phyloP scores from a whole-genome alignment of 1,284 basidiomycete genomes.

The Sanghuangporus baumii region DNA sequence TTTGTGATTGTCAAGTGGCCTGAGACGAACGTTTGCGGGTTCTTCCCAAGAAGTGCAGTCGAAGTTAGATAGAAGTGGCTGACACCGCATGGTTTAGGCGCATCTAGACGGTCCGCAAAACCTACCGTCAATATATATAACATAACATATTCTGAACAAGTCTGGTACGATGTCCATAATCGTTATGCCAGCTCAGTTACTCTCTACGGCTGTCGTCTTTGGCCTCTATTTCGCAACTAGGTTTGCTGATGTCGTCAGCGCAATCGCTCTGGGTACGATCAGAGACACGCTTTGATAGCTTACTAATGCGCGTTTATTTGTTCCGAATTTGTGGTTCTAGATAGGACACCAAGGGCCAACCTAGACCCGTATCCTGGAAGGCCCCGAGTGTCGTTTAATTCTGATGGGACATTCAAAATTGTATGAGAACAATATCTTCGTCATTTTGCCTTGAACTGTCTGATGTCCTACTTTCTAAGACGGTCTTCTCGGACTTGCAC shows the following conservation, averaged over 20 bases:
- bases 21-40: background rate
- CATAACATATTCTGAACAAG: background rate
- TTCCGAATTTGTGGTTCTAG: background rate
- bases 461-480: background rate
- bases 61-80: background rate
- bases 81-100: background rate
- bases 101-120: background rate
- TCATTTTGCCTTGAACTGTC: too few relatives aligned
- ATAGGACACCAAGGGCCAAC: background rate
- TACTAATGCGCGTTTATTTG: background rate
- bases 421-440: background rate
- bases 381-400: conserved; percentile 14
- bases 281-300: background rate
- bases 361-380: conserved; percentile 18
- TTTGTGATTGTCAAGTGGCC: background rate
- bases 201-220: background rate
- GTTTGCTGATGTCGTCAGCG: background rate
- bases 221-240: background rate
- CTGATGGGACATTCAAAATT: conserved; percentile 57
- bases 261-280: background rate
- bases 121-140: background rate
- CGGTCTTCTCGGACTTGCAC: conserved; percentile 61
- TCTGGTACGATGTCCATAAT: background rate
- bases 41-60: background rate
- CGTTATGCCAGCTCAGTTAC: background rate